These are phyloP conservation scores for Abortiporus biennis DNA, from an alignment of 1,284 basidiomycete species.

Conservation along the genomic window DNA sequence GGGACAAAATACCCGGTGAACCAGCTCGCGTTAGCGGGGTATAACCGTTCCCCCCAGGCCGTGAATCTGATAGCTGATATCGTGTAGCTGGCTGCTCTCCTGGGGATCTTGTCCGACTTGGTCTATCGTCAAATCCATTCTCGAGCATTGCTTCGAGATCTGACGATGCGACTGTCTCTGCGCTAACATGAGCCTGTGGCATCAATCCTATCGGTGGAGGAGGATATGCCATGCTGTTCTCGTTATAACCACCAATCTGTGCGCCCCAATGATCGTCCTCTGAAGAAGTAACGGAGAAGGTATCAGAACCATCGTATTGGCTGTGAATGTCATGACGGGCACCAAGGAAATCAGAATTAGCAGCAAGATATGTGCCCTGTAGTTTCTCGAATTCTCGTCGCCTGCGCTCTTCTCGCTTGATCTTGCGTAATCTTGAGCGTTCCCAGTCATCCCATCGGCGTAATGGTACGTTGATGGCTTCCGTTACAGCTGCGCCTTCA, in stretches of 20 bases:
- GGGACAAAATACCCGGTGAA: constrained; percentile 43
- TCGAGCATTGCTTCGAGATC: constrained; percentile 90
- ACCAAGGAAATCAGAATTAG: constrained; percentile 54
- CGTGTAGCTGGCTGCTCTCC: constrained; percentile 33
- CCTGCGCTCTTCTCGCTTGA: constrained; percentile 85
- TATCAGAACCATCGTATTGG: constrained; percentile 69
- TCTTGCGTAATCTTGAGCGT: constrained; percentile 88
- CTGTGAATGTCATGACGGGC: constrained; percentile 50
- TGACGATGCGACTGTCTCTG: constrained; percentile 61
- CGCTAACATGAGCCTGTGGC: constrained; percentile 41
- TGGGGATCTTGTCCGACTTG: constrained; percentile 26
- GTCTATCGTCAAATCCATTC: constrained; percentile 74
- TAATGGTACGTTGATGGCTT: constrained; percentile 71
- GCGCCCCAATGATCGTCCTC: constrained; percentile 93
- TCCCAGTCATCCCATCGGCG: constrained; percentile 99
- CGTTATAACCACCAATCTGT: constrained; percentile 86
- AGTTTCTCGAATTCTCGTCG: constrained; percentile 73
- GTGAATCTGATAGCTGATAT: constrained; percentile 56
- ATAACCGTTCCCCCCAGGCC: constrained; percentile 38
- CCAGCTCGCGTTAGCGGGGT: constrained; percentile 45
- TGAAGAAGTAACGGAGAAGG: constrained; percentile 74
- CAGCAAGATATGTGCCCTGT: constrained; percentile 60
- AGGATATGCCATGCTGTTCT: constrained; percentile 70
- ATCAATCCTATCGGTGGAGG: constrained; percentile 76
- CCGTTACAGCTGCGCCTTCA: constrained; percentile 50